phyloP scores from a whole-genome alignment of 2,329 filamentous ascomycete genomes.

The Cercospora nicotianae region DNA sequence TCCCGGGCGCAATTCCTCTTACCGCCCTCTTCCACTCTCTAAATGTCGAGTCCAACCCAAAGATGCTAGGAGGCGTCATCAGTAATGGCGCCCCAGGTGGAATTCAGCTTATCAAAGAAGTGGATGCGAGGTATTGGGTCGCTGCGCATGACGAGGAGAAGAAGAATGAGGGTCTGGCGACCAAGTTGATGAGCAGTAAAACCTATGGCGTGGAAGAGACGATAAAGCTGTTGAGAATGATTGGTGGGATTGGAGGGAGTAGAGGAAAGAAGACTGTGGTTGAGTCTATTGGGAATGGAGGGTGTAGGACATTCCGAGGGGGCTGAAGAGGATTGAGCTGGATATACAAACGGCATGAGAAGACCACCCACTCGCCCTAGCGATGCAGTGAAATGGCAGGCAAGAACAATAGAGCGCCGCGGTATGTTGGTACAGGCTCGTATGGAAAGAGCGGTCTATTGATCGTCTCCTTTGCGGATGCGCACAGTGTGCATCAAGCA shows the following conservation, averaged over 20 bases:
- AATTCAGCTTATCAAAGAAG: constrained; percentile 54
- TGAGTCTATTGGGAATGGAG: constrained; percentile 15
- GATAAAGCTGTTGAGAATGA: constrained; percentile 39
- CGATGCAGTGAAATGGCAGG: not conserved
- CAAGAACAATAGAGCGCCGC: not conserved
- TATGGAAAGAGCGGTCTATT: not conserved
- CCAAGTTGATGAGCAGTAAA: constrained; percentile 52
- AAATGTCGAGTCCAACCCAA: constrained; percentile 59
- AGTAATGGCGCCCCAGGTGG: constrained; percentile 59
- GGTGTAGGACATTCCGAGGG: constrained; percentile 6
- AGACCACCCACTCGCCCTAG: not conserved
- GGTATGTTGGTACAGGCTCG: not conserved
- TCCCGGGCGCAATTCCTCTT: constrained; percentile 59
- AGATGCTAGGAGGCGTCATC: constrained; percentile 62
- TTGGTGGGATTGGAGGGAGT: constrained; percentile 9
- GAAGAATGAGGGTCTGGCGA: constrained; percentile 54
- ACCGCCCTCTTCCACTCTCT: constrained; percentile 66
- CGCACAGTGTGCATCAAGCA: not conserved
- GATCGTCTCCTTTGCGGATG: not conserved
- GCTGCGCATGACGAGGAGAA: constrained; percentile 63
- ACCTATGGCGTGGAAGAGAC: constrained; percentile 51
- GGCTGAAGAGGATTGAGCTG: not conserved
- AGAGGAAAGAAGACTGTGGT: constrained; percentile 20
- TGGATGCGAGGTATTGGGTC: constrained; percentile 61
- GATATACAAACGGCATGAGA: not conserved